Conservation (phyloP, 768 basidiomycete genomes). For the Tylopilus balloui region DNA sequence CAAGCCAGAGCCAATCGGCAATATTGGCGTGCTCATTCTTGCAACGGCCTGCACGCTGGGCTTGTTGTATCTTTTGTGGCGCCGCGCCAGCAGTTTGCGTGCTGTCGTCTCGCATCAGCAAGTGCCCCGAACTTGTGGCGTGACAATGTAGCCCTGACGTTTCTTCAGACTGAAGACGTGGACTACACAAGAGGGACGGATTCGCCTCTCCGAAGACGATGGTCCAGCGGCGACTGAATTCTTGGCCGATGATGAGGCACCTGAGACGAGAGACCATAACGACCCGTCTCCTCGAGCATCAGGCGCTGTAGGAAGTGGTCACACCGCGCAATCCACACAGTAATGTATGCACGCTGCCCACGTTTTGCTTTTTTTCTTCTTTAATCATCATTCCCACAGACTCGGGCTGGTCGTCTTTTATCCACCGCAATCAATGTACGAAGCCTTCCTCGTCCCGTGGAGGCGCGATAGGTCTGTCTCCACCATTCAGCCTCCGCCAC, state of each 20-base stretch:
- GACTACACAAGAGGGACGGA: conserved; percentile 48
- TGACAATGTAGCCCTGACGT: neutral
- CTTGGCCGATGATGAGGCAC: conserved; percentile 49
- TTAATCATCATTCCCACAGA: neutral
- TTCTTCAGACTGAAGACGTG: conserved; percentile 52
- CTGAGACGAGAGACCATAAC: conserved; percentile 35
- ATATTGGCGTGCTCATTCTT: conserved; percentile 48
- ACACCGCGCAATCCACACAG: conserved; percentile 2
- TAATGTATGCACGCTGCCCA: neutral
- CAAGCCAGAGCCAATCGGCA: conserved; percentile 64
- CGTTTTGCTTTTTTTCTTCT: neutral
- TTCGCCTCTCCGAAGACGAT: conserved; percentile 67
- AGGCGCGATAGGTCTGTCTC: neutral
- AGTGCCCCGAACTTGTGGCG: conserved; percentile 19
- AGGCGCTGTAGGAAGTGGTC: conserved; percentile 3
- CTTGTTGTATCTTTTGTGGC: conserved; percentile 58
- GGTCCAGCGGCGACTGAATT: conserved; percentile 69
- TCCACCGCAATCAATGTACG: conserved; percentile 4
- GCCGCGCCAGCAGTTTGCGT: conserved; percentile 51
- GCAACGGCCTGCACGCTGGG: conserved; percentile 56
- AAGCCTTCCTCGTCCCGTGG: neutral
- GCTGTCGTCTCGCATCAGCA: conserved; percentile 61
- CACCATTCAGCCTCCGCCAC: neutral
- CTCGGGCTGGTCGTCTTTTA: neutral
- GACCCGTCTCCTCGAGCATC: conserved; percentile 20